A percentile compares a stretch with the other conserved stretches of the same genome.
Evolutionary conservation across 345 rosid genomes (phyloP).

Genomic region (Corchorus capsularis): DNA sequence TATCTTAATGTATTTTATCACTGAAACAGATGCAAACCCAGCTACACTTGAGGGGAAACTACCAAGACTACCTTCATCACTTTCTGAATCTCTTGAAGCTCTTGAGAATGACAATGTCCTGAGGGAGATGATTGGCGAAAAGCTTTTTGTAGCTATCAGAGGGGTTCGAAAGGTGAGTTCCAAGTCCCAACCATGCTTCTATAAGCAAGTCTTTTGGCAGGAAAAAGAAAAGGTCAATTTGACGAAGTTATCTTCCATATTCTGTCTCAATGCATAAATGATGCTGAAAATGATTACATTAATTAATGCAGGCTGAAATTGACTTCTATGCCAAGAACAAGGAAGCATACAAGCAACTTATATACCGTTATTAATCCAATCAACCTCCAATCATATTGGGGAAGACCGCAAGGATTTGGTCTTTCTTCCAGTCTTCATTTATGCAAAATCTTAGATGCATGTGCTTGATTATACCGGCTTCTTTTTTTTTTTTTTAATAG

Average conservation of each 20-base stretch:
- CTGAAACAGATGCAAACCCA: slow-evolving; percentile 66
- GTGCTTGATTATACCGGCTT: no score
- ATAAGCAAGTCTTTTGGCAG: no score
- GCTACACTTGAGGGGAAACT: slow-evolving; percentile 48
- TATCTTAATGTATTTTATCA: not conserved
- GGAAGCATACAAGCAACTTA: no score
- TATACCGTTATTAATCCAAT: no score
- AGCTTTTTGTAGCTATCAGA: slow-evolving; percentile 69
- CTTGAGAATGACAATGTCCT: slow-evolving; percentile 54
- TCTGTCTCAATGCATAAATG: not conserved
- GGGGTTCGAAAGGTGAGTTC: slow-evolving; percentile 81
- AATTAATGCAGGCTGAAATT: slow-evolving; percentile 2
- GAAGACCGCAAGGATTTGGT: not conserved
- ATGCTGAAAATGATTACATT: not conserved
- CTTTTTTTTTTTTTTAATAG: no score
- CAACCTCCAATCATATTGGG: no score
- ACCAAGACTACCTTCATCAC: slow-evolving; percentile 71
- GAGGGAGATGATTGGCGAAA: slow-evolving; percentile 66
- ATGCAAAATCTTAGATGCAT: not conserved
- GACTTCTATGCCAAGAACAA: no score
- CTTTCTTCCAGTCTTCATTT: not conserved
- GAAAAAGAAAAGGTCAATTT: not conserved
- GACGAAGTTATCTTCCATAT: not conserved
- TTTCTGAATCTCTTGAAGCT: slow-evolving; percentile 73
- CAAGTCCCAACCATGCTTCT: not conserved